phyloP scores from a whole-genome alignment of 306 rosid species.

The Quercus berberidifolia region DNA sequence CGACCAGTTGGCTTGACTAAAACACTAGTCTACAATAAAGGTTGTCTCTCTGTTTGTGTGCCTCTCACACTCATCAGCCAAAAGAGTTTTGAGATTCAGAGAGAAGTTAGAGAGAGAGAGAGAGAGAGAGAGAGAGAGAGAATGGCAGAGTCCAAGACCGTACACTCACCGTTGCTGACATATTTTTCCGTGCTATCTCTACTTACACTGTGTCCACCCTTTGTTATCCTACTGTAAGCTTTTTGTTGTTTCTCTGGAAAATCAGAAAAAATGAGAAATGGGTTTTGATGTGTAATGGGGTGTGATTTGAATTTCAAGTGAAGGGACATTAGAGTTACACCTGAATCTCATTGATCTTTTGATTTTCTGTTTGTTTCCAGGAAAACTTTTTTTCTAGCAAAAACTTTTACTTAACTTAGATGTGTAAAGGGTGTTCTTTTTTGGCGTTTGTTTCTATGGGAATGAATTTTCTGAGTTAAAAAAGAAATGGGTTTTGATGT shows the following conservation, averaged over 20 bases:
- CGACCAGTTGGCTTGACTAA: no score
- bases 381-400: no score
- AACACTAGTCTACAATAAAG: no score
- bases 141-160: constrained; percentile 61
- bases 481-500: no score
- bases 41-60: no score
- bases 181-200: constrained; percentile 76
- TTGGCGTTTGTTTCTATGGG: no score
- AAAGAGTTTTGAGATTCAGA: background rate
- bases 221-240: constrained; percentile 73
- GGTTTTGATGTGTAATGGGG: background rate
- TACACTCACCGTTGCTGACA: constrained; percentile 78
- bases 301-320: background rate
- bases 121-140: background rate
- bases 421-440: no score
- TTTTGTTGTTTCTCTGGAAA: background rate
- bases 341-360: background rate
- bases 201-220: constrained; percentile 84
- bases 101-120: background rate
- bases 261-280: background rate
- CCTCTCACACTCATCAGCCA: no score
- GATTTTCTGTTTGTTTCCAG: background rate
- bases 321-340: background rate
- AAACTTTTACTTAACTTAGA: no score
- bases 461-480: no score